phyloP scores from a whole-genome alignment of 2,329 filamentous ascomycete genomes.

The Trichoderma sp. region DNA sequence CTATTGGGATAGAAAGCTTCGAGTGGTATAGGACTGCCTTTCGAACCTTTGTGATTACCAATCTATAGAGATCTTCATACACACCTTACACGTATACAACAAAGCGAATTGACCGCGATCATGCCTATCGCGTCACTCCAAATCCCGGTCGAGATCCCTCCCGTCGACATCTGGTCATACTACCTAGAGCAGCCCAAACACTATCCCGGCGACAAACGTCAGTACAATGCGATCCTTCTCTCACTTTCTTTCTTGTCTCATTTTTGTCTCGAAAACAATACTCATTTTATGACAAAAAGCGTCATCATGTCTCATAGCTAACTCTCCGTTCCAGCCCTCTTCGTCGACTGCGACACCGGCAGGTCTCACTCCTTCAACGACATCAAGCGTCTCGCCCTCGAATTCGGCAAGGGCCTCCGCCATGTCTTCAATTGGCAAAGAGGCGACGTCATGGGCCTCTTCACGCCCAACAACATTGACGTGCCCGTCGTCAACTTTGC shows the following conservation, averaged over 20 bases:
- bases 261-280: not conserved
- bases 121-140: constrained; percentile 75
- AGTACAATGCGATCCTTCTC: constrained; percentile 20
- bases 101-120: not conserved
- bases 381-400: constrained; percentile 63
- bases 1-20: not conserved
- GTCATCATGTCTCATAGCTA: not conserved
- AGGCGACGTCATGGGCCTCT: constrained; percentile 80
- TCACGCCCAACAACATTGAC: constrained; percentile 84
- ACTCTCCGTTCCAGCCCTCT: constrained; percentile 60
- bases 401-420: constrained; percentile 80
- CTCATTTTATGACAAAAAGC: not conserved
- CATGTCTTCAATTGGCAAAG: constrained; percentile 76
- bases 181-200: constrained; percentile 70
- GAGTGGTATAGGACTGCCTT: not conserved
- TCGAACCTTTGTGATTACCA: not conserved
- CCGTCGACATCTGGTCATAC: constrained; percentile 75
- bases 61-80: not conserved
- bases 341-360: constrained; percentile 71
- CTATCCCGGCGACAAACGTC: constrained; percentile 75
- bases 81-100: not conserved
- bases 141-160: constrained; percentile 66
- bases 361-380: constrained; percentile 70
- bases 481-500: constrained; percentile 77
- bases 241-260: not conserved